Evolutionary conservation across 352 stramenopile species (phyloP), one percentile per base, ranked within the genome.

Genomic region (Plasmopara viticola): DNA sequence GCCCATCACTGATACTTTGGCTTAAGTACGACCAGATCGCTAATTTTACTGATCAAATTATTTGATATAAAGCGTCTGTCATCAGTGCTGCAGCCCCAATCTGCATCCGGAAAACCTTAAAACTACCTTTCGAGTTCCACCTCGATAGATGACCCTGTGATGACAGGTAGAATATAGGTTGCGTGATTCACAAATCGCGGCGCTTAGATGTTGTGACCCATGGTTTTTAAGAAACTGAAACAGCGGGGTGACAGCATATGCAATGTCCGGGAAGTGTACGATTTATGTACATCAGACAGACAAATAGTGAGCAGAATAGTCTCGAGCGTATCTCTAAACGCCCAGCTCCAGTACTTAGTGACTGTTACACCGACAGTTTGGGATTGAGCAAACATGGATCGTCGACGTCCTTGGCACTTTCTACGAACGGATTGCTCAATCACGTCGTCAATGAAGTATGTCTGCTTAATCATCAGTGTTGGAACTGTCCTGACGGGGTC

Each of bases 21-120:
- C 40, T 56, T 59, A 34, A 45, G 52, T n/a, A 65, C 33, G 5
- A 65, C 37, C 9, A 33, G 6, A 65, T 48, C 41, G 53, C 57
- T 12, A 18, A 8, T 2, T 18, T 18, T n/a, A 41, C 4, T 41
- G 5, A 60, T 33, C 41, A 65, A 44, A 14, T 61, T n/a, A 2
- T 47, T 47, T 4, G 46, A 30, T n/a, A 14, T 41, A 5, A 6
- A 41, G n/a, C 37, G 37, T 17, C 2, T n/a, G 37, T 41, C 13
- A 17, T 60, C 47, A 15, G 48, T 39, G 20, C 57, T 57, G 7
- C 2, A 53, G 0, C 53, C 48, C 42, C 37, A 58, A 0, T 58
- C 48, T 14, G 52, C 53, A 31, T 66, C 37, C 37, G 48, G 20
- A 34, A 37, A 58, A n/a, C 43, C 48, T 33, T 4, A 43, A 33